Base-by-base conservation (phyloP, 148 eudicot species). In the Linanthus parryae region DNA sequence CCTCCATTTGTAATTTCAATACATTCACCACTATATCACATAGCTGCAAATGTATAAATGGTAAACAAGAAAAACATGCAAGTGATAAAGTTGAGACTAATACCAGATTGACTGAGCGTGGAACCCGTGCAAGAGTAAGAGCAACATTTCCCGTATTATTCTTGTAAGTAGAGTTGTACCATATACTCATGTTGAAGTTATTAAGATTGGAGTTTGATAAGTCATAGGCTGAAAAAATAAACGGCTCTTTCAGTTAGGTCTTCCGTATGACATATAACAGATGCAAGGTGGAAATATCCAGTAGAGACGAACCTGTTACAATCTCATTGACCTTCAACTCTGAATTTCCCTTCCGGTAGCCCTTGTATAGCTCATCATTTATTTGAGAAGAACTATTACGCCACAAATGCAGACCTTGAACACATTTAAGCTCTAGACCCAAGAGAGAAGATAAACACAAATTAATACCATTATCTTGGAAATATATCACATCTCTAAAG, bases 41-140 rank as follows among this genome's bases (percentile, higher is more conserved):
- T n/a, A n/a, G n/a, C n/a, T n/a, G n/a, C n/a, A n/a, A n/a, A n/a
- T n/a, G n/a, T n/a, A n/a, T n/a, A n/a, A n/a, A n/a, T n/a, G 25
- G 34, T 24, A 26, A 15, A 42, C 19, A 57, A 48, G 16, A 12
- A 48, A 57, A 38, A 31, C 26, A 24, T 29, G 16, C 20, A 33
- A 19, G 37, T 12, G n/a, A n/a, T n/a, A n/a, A n/a, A n/a, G 46
- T 50, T 27, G 55, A 55, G 22, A 62, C 48, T 44, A n/a, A 38
- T 84, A 89, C 97, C 97, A 89, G 59, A 69, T 89, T 89, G 57
- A 89, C 73, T 21, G 81, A 68, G 7, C 94, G 87, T 17, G 83
- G 83, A 38, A 89, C 75, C 53, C 90, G 76, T 34, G 66, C 22
- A 64, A 82, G 58, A 46, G 54, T 69, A 38, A 62, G 34, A 24